Conservation (phyloP, 2,329 filamentous ascomycete species). For the Aspergillus sp. region DNA sequence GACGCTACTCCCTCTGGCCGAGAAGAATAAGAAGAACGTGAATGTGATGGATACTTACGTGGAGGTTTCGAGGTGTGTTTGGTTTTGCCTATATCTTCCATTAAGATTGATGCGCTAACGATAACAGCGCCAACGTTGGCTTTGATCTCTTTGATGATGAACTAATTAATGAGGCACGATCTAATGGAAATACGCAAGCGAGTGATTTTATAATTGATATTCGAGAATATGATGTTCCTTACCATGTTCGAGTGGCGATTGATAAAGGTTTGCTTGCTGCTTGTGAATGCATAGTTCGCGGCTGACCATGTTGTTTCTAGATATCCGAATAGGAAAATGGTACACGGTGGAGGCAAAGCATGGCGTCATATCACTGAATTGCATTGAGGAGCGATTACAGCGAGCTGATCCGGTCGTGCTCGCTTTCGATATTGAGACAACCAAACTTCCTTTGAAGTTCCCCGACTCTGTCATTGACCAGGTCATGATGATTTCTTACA, state of each 20-base stretch:
- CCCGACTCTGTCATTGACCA: conserved; percentile 93
- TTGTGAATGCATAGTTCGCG: background rate
- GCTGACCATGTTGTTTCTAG: conserved; percentile 48
- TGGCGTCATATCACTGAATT: conserved; percentile 76
- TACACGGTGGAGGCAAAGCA: conserved; percentile 95
- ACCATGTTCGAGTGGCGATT: conserved; percentile 98
- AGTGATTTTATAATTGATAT: conserved; percentile 99
- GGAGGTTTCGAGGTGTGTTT: conserved; percentile 75
- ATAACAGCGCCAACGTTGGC: conserved; percentile 67
- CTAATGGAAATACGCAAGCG: conserved; percentile 77
- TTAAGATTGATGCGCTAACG: conserved; percentile 12
- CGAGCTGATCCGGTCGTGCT: conserved; percentile 96
- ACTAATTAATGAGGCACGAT: conserved; percentile 76
- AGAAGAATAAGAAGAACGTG: conserved; percentile 95
- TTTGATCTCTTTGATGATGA: conserved; percentile 96
- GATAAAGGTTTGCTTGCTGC: conserved; percentile 66
- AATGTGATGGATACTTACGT: conserved; percentile 98
- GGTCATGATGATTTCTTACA: conserved; percentile 99
- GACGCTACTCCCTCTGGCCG: conserved; percentile 83
- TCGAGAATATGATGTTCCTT: conserved; percentile 97
- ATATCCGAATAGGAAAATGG: conserved; percentile 95
- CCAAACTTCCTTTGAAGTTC: conserved; percentile 93
- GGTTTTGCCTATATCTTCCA: background rate
- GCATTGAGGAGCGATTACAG: conserved; percentile 81
- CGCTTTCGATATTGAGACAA: conserved; percentile 99